phyloP scores from a whole-genome alignment of 805 yeast species.

The Metschnikowia baotianmanensis region DNA sequence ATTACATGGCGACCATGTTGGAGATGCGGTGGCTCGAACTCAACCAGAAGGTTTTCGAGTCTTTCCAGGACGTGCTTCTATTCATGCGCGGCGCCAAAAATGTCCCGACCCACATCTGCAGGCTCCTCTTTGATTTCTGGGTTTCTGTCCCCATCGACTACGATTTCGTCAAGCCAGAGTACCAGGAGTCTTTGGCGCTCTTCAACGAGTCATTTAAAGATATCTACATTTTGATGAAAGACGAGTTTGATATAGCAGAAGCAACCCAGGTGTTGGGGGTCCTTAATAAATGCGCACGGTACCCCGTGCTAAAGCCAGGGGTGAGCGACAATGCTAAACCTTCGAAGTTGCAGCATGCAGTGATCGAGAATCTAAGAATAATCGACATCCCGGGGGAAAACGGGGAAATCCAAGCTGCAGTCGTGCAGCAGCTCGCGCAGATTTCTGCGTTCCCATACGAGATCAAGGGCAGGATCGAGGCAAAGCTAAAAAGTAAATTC shows the following conservation, averaged over 20 bases:
- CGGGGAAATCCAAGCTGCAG: conserved; percentile 36
- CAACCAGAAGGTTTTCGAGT: conserved; percentile 53
- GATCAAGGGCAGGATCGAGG: conserved; percentile 54
- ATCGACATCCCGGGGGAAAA: conserved; percentile 25
- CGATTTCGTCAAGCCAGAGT: conserved; percentile 42
- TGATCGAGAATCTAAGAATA: conserved; percentile 48
- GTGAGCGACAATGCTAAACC: conserved; percentile 49
- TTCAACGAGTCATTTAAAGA: conserved; percentile 52
- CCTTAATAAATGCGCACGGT: conserved; percentile 64
- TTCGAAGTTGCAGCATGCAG: conserved; percentile 61
- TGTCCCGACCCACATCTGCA: conserved; percentile 25
- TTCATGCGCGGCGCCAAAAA: conserved; percentile 22
- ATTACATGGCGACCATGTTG: conserved; percentile 43
- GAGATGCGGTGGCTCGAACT: conserved; percentile 48
- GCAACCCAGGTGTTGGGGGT: conserved; percentile 54
- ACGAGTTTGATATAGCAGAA: conserved; percentile 30
- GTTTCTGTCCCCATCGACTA: conserved; percentile 36
- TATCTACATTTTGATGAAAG: conserved; percentile 39
- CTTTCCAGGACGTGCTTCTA: conserved; percentile 47
- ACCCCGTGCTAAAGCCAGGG: conserved; percentile 66
- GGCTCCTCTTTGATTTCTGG: conserved; percentile 53
- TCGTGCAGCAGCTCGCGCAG: conserved; percentile 53
- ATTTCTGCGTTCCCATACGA: conserved; percentile 60
- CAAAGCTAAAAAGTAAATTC: conserved; percentile 44
- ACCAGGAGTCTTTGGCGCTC: conserved; percentile 61